phyloP scores from a whole-genome alignment of 2,329 filamentous ascomycete genomes.

The Sclerotinia spermophila region DNA sequence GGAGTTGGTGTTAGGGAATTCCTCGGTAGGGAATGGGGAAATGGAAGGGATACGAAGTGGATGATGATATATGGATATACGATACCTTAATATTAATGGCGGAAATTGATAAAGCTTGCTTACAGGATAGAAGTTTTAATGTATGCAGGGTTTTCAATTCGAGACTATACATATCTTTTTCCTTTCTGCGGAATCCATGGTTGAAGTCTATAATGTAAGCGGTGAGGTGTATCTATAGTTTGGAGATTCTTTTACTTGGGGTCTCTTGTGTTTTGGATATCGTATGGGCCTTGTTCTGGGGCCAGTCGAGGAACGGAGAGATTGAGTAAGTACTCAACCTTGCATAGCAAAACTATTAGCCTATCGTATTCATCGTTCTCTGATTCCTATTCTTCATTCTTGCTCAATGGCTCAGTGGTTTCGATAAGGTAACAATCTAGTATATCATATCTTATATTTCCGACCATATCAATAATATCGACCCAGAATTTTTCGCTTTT shows the following conservation, averaged over 20 bases:
- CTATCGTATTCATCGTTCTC: not conserved
- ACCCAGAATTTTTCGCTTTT: not conserved
- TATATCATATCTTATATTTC: not conserved
- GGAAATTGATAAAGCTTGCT: not conserved
- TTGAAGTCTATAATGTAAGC: not conserved
- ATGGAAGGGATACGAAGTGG: not conserved
- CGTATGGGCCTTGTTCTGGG: not conserved
- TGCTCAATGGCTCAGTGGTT: not conserved
- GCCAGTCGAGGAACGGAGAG: not conserved
- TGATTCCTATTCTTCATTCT: not conserved
- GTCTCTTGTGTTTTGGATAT: not conserved
- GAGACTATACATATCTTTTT: not conserved
- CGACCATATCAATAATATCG: not conserved
- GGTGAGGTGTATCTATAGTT: not conserved
- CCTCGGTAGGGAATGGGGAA: not conserved
- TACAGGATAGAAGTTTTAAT: not conserved
- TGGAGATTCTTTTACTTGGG: not conserved
- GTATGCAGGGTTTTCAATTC: not conserved
- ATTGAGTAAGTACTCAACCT: not conserved
- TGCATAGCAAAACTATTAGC: not conserved
- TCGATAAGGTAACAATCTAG: not conserved
- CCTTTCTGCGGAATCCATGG: not conserved
- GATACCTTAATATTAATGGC: constrained; percentile 7
- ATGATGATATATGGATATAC: not conserved
- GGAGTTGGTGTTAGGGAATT: not conserved